Conservation (phyloP, 306 rosid genomes). For the Castanea mollissima region DNA sequence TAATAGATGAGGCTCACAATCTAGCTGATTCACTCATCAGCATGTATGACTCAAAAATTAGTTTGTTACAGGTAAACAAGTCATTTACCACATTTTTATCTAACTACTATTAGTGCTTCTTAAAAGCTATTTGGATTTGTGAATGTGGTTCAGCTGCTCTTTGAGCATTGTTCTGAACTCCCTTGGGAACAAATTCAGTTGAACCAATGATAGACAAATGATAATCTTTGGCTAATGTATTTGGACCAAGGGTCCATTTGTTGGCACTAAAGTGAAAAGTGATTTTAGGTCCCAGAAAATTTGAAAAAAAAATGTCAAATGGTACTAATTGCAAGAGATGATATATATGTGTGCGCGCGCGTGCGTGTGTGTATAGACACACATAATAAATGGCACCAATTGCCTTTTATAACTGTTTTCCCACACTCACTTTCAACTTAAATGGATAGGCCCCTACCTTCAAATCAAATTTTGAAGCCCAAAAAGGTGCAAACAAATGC, state of each 20-base stretch:
- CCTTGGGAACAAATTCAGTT: background rate
- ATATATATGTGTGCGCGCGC: too few species aligned
- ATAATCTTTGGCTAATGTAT: background rate
- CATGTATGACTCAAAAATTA: slow-evolving; percentile 78
- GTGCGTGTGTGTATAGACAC: too few species aligned
- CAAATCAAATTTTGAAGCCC: too few species aligned
- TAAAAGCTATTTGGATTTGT: slow-evolving; percentile 19
- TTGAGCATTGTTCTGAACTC: slow-evolving; percentile 3
- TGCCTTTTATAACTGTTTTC: too few species aligned
- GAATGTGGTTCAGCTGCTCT: slow-evolving; percentile 10
- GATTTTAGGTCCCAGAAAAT: too few species aligned
- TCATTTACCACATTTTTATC: slow-evolving; percentile 18
- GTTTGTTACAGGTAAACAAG: slow-evolving; percentile 61
- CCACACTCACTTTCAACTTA: too few species aligned
- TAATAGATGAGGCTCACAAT: slow-evolving; percentile 95
- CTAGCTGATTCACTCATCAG: slow-evolving; percentile 91
- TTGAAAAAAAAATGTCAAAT: too few species aligned
- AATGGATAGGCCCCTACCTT: too few species aligned
- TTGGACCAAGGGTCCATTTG: background rate
- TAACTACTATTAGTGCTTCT: slow-evolving; percentile 9
- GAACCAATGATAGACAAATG: background rate
- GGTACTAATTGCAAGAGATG: too few species aligned
- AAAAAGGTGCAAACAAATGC: too few species aligned
- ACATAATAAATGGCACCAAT: too few species aligned
- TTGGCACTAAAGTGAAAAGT: too few species aligned